These are phyloP conservation scores for Xenoacremonium recifei DNA, from an alignment of 2,329 filamentous ascomycete genomes.

Conservation along the genomic window DNA sequence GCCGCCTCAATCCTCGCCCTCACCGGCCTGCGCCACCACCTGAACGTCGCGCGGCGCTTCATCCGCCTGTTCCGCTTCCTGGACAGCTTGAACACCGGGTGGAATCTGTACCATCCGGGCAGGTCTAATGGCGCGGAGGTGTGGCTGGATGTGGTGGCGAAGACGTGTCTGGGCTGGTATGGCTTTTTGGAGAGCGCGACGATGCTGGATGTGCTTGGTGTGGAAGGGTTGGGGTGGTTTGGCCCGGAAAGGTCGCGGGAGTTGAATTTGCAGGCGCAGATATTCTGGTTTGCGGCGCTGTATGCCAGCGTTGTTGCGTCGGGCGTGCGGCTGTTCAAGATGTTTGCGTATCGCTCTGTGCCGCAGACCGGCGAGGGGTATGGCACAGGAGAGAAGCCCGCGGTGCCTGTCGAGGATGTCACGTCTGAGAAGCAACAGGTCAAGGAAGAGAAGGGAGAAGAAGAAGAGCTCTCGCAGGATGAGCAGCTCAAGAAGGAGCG, in stretches of 20 bases:
- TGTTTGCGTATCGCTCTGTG: constrained; percentile 35
- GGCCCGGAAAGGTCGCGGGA: constrained; percentile 43
- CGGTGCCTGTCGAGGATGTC: too few relatives aligned
- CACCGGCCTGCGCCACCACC: constrained; percentile 34
- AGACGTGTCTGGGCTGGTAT: constrained; percentile 64
- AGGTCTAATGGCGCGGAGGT: constrained; percentile 31
- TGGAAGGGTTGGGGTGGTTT: constrained; percentile 50
- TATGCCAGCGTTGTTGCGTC: constrained; percentile 47
- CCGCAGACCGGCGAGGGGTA: constrained; percentile 30
- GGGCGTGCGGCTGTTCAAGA: constrained; percentile 39
- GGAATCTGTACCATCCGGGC: constrained; percentile 35
- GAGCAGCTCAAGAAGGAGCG: constrained; percentile 31
- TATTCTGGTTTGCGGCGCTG: constrained; percentile 68
- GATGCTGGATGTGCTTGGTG: constrained; percentile 50
- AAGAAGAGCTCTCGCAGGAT: constrained; percentile 15
- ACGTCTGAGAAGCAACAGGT: constrained; percentile 12
- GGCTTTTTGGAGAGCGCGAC: constrained; percentile 65
- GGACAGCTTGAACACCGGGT: constrained; percentile 55
- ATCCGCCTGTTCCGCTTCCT: constrained; percentile 69
- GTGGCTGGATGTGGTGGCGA: constrained; percentile 55
- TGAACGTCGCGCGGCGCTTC: constrained; percentile 56
- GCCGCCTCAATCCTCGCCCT: constrained; percentile 33
- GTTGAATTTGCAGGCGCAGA: constrained; percentile 60
- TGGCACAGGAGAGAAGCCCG: constrained; percentile 22
- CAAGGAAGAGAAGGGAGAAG: constrained; percentile 8